Conservation (phyloP, 2,329 filamentous ascomycete species). For the Ophiognomonia clavigignenti-juglandacearum region DNA sequence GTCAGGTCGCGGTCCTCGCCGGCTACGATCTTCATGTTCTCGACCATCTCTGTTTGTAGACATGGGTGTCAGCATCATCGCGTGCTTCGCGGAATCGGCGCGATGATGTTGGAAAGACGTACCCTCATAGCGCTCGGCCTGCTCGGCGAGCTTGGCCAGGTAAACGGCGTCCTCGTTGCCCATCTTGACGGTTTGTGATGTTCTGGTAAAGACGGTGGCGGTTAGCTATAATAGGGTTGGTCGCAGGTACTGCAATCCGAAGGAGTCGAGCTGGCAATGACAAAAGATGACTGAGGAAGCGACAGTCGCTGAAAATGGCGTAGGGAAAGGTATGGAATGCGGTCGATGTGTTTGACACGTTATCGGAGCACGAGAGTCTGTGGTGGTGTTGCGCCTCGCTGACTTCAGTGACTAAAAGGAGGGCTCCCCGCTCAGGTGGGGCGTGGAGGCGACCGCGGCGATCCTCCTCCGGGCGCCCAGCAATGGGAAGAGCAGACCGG, state of each 20-base stretch:
- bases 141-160: slow-evolving; percentile 99
- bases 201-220: slow-evolving; percentile 14
- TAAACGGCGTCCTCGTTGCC: slow-evolving; percentile 99
- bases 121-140: slow-evolving; percentile 99
- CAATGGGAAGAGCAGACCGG: slow-evolving; percentile 5
- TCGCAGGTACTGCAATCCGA: slow-evolving; percentile 8
- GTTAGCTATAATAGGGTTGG: slow-evolving; percentile 23
- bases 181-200: slow-evolving; percentile 65
- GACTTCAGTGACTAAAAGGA: slow-evolving; percentile 24
- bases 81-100: slow-evolving; percentile 15
- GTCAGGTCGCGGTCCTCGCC: slow-evolving; percentile 78
- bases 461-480: slow-evolving; percentile 14
- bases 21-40: slow-evolving; percentile 99
- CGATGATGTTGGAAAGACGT: slow-evolving; percentile 30
- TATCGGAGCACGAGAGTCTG: slow-evolving; percentile 10
- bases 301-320: slow-evolving; percentile 16
- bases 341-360: slow-evolving; percentile 19
- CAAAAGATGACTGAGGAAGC: slow-evolving; percentile 6
- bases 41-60: slow-evolving; percentile 78
- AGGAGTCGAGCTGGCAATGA: slow-evolving; percentile 13
- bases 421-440: slow-evolving; percentile 26
- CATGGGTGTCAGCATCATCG: slow-evolving; percentile 1
- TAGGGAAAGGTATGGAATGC: slow-evolving; percentile 19
- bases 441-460: slow-evolving; percentile 21
- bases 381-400: slow-evolving; percentile 21